phyloP scores from a whole-genome alignment of 768 basidiomycete genomes.

The Mycena amicta region DNA sequence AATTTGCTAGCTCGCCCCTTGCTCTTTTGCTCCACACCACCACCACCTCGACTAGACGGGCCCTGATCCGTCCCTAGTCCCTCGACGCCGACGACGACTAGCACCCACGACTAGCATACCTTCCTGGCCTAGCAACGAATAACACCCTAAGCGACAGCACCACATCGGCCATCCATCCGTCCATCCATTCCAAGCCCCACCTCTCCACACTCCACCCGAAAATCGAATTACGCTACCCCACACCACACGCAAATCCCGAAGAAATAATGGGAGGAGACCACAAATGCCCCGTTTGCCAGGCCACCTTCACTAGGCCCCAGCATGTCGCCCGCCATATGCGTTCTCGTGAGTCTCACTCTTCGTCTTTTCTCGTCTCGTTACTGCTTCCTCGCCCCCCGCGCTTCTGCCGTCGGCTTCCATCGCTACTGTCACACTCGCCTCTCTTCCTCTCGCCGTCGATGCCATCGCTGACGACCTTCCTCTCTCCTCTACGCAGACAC shows the following conservation, averaged over 20 bases:
- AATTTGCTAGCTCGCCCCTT: neutral
- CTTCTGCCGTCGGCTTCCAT: neutral
- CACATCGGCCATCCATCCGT: neutral
- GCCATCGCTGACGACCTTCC: neutral
- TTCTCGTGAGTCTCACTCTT: conserved; percentile 87
- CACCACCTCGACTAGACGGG: neutral
- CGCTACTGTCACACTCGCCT: neutral
- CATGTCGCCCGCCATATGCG: conserved; percentile 92
- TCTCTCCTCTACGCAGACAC: conserved; percentile 65
- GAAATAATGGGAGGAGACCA: conserved; percentile 76
- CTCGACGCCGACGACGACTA: neutral
- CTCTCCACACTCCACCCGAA: neutral
- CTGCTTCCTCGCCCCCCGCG: too few species aligned
- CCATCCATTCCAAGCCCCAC: neutral
- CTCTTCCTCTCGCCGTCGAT: neutral
- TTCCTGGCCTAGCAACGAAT: too few species aligned
- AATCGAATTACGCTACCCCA: neutral
- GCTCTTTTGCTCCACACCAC: neutral
- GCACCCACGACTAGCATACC: too few species aligned
- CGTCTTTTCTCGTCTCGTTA: too few species aligned
- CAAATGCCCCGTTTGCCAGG: conserved; percentile 85
- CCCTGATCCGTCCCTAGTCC: neutral
- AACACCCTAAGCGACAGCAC: neutral
- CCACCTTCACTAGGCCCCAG: conserved; percentile 86
- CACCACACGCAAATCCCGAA: neutral